These are phyloP conservation scores for Lactarius sanguifluus DNA, from an alignment of 768 basidiomycete genomes.

Conservation along the genomic window DNA sequence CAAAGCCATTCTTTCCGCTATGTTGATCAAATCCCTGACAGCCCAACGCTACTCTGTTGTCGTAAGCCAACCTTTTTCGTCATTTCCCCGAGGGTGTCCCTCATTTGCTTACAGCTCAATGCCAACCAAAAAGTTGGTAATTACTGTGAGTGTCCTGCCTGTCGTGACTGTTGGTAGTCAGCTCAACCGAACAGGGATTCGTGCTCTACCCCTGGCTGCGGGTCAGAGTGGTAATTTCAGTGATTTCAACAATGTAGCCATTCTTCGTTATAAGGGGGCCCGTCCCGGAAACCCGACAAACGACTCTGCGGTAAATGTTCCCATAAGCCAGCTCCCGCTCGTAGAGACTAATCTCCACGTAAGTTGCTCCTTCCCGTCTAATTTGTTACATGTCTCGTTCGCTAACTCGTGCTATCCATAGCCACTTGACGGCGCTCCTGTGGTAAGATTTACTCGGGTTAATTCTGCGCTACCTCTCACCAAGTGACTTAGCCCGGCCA, in stretches of 20 bases:
- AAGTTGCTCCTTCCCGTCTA: not conserved
- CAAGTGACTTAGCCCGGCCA: not conserved
- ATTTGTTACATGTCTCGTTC: not conserved
- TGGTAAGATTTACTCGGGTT: not conserved
- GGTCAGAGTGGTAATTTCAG: not conserved
- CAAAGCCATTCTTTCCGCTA: not conserved
- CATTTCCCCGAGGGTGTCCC: not conserved
- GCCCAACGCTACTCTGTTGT: not conserved
- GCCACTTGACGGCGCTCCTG: not conserved
- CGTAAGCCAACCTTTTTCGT: not conserved
- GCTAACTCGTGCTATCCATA: not conserved
- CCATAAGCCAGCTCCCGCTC: not conserved
- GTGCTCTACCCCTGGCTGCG: not conserved
- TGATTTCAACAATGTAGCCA: not conserved
- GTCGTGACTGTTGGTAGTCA: not conserved
- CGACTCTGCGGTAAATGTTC: not conserved
- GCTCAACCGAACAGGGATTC: not conserved
- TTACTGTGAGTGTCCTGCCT: not conserved
- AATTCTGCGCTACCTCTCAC: not conserved
- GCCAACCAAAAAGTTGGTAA: not conserved
- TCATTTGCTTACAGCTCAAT: not conserved
- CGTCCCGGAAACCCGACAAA: not conserved
- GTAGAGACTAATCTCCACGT: conserved; percentile 2
- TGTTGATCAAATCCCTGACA: not conserved
- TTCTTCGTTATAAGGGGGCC: not conserved